Evolutionary conservation across 2,329 filamentous ascomycete species (phyloP).

Genomic region (Drechslerella coelobrocha): DNA sequence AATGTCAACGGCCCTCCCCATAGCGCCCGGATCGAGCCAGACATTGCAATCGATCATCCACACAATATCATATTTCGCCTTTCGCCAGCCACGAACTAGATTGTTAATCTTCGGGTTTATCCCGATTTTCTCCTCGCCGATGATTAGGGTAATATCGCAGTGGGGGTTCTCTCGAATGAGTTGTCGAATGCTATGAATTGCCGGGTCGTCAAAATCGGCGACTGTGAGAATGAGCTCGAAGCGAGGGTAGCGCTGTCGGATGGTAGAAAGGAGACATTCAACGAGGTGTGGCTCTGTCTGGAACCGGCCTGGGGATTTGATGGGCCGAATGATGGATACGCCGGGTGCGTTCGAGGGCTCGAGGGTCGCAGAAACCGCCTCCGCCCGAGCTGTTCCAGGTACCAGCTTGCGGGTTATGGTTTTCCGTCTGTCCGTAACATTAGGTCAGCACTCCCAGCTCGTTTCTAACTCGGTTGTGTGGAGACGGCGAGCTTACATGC

Average conservation of each 20-base stretch:
- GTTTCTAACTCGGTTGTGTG: background rate
- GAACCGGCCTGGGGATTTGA: conserved; percentile 73
- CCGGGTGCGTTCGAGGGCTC: conserved; percentile 56
- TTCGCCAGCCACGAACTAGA: conserved; percentile 88
- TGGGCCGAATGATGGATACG: conserved; percentile 88
- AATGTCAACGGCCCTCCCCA: conserved; percentile 86
- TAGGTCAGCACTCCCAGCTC: background rate
- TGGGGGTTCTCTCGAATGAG: conserved; percentile 75
- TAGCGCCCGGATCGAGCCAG: conserved; percentile 81
- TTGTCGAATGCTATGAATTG: conserved; percentile 74
- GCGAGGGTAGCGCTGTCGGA: conserved; percentile 79
- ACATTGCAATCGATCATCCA: conserved; percentile 98
- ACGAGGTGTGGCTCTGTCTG: conserved; percentile 77
- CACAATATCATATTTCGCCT: conserved; percentile 83
- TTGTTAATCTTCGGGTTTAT: conserved; percentile 99
- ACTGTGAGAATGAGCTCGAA: conserved; percentile 73
- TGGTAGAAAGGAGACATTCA: conserved; percentile 87
- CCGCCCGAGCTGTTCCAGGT: conserved; percentile 27
- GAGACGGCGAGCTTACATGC: conserved; percentile 62
- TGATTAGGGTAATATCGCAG: conserved; percentile 73
- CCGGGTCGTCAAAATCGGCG: conserved; percentile 74
- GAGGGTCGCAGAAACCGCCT: conserved; percentile 36
- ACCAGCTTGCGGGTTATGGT: conserved; percentile 33
- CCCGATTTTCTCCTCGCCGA: conserved; percentile 85
- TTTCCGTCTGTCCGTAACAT: conserved; percentile 19